Conservation (phyloP, 1,284 basidiomycete genomes). For the Ganoderma leucocontextum region DNA sequence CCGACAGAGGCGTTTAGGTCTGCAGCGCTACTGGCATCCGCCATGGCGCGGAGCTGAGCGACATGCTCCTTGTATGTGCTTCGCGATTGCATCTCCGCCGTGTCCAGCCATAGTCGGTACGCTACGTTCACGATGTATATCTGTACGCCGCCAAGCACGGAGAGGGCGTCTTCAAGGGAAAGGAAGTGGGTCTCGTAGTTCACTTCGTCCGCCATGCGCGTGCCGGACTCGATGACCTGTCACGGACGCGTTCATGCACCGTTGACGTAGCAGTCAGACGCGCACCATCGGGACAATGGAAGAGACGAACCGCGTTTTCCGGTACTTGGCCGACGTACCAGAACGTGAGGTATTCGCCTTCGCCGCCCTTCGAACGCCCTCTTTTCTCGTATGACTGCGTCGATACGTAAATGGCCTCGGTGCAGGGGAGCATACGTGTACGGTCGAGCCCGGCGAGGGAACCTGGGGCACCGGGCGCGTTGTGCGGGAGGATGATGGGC, state of each 20-base stretch:
- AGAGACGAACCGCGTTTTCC: constrained; percentile 55
- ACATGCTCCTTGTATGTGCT: constrained; percentile 6
- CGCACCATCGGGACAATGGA: neutral
- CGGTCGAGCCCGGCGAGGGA: constrained; percentile 16
- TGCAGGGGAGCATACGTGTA: constrained; percentile 38
- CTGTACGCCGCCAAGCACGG: constrained; percentile 30
- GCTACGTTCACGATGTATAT: constrained; percentile 24
- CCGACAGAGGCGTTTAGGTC: neutral
- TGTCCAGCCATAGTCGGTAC: constrained; percentile 30
- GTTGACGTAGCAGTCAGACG: neutral
- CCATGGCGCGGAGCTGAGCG: neutral
- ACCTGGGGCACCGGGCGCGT: constrained; percentile 49
- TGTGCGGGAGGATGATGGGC: constrained; percentile 50
- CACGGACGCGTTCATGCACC: neutral
- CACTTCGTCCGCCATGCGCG: constrained; percentile 65
- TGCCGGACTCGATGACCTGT: constrained; percentile 55
- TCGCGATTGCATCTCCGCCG: constrained; percentile 2
- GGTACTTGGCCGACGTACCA: constrained; percentile 64
- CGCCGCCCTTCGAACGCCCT: constrained; percentile 39
- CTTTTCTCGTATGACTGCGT: constrained; percentile 40
- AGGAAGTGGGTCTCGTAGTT: constrained; percentile 49
- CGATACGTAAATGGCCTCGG: constrained; percentile 58
- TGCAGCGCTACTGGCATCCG: neutral
- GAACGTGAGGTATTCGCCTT: constrained; percentile 58
- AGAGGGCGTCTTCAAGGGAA: constrained; percentile 38